A percentile compares a stretch with the other conserved stretches of the same genome.
Conservation (phyloP, 768 basidiomycete genomes). For the Lactarius tabidus region DNA sequence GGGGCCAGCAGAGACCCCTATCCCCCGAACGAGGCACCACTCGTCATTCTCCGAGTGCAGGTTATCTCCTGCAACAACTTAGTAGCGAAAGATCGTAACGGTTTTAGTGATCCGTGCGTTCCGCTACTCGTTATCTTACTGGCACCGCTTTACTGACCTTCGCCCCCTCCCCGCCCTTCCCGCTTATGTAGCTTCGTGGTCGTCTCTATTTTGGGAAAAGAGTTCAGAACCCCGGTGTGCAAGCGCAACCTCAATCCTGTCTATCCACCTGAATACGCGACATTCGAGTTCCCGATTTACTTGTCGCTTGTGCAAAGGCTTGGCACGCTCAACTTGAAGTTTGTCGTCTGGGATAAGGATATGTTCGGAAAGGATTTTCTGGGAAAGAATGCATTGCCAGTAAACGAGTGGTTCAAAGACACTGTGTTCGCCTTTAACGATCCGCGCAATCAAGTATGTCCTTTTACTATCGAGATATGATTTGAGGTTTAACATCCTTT, state of each 20-base stretch:
- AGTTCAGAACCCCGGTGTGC: constrained; percentile 37
- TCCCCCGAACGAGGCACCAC: not conserved
- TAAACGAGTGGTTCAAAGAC: not conserved
- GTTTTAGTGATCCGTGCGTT: not conserved
- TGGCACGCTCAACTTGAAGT: not conserved
- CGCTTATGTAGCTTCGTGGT: not conserved
- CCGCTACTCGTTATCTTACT: not conserved
- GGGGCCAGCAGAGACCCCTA: not conserved
- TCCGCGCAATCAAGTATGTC: not conserved
- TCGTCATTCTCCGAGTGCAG: not conserved
- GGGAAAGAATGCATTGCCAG: not conserved
- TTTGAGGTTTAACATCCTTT: not conserved
- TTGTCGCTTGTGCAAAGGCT: not conserved
- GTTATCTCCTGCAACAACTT: not conserved
- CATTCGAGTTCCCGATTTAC: not conserved
- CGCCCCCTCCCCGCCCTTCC: not conserved
- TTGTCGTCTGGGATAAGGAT: not conserved
- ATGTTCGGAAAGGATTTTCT: not conserved
- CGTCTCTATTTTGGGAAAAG: not conserved
- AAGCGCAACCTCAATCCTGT: constrained; percentile 35
- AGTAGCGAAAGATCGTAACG: not conserved
- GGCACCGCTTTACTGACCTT: not conserved
- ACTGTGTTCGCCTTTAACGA: not conserved
- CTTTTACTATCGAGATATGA: not conserved
- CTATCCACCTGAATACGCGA: not conserved